Conservation (phyloP, 768 basidiomycete species). For the Gyrodon lividus region DNA sequence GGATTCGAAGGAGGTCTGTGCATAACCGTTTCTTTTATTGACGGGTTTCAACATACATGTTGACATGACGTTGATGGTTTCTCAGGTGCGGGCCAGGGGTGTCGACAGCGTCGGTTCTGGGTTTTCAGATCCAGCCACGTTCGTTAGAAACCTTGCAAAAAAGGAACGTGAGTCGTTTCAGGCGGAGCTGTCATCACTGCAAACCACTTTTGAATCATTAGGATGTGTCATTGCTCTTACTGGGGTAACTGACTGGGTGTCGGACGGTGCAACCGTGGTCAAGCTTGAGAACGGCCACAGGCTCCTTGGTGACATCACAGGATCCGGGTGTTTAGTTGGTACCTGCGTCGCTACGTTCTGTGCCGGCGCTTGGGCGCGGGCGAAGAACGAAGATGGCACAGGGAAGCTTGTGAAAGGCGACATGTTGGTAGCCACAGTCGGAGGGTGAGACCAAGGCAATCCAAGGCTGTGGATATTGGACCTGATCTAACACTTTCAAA, state of each 20-base stretch:
- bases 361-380: slow-evolving; percentile 56
- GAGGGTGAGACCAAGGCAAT: slow-evolving; percentile 53
- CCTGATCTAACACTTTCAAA: slow-evolving; percentile 22
- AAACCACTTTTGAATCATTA: slow-evolving; percentile 26
- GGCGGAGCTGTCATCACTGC: background rate
- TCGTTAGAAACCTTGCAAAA: slow-evolving; percentile 68
- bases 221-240: slow-evolving; percentile 83
- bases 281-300: slow-evolving; percentile 71
- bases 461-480: background rate
- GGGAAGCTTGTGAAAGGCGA: slow-evolving; percentile 67
- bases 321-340: slow-evolving; percentile 84
- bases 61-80: background rate
- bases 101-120: slow-evolving; percentile 83
- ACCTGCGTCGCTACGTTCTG: slow-evolving; percentile 79
- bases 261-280: slow-evolving; percentile 74
- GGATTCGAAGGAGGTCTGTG: slow-evolving; percentile 67
- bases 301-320: slow-evolving; percentile 79
- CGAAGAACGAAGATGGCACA: slow-evolving; percentile 23
- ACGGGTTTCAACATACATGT: background rate
- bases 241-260: slow-evolving; percentile 78
- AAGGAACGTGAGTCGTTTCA: slow-evolving; percentile 61
- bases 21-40: background rate
- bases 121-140: slow-evolving; percentile 69
- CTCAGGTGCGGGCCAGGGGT: slow-evolving; percentile 69
- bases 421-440: slow-evolving; percentile 72